Evolutionary conservation across 2,329 filamentous ascomycete species (phyloP).

Genomic region (Nigrospora osmanthi): DNA sequence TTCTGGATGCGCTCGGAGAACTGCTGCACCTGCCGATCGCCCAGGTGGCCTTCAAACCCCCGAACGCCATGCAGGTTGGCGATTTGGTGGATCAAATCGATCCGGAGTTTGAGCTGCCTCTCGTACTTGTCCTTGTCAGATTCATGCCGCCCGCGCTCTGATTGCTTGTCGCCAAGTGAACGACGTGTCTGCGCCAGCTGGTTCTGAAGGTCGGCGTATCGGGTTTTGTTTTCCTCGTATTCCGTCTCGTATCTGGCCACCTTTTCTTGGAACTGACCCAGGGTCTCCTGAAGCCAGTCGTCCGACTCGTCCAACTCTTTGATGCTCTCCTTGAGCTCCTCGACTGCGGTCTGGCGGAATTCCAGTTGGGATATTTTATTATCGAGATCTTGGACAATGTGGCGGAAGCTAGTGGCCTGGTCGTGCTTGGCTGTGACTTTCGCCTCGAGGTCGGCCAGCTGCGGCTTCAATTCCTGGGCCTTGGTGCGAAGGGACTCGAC

Average conservation of each 20-base stretch:
- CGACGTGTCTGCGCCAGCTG: constrained; percentile 36
- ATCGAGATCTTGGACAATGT: constrained; percentile 66
- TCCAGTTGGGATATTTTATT: constrained; percentile 69
- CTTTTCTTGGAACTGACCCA: constrained; percentile 71
- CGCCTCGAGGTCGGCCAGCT: constrained; percentile 52
- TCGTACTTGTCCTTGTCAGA: constrained; percentile 86
- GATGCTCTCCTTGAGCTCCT: constrained; percentile 63
- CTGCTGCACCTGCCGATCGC: constrained; percentile 62
- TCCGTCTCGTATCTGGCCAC: constrained; percentile 59
- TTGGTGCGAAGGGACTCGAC: constrained; percentile 55
- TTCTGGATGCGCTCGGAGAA: constrained; percentile 76
- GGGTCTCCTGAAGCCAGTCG: constrained; percentile 59
- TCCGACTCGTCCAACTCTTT: constrained; percentile 75
- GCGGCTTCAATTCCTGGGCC: constrained; percentile 46
- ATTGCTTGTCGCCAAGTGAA: constrained; percentile 42
- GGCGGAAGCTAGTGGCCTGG: constrained; percentile 65
- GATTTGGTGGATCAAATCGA: constrained; percentile 68
- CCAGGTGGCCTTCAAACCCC: constrained; percentile 74
- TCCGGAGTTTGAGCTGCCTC: constrained; percentile 64
- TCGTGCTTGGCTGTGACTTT: constrained; percentile 60
- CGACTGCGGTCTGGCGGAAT: constrained; percentile 62
- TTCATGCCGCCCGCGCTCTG: constrained; percentile 69
- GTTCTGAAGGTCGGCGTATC: constrained; percentile 57
- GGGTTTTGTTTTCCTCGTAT: constrained; percentile 51
- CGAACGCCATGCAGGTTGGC: constrained; percentile 72